Percentiles rank a stretch among this genome's conserved stretches.
phyloP scores from a whole-genome alignment of 306 rosid genomes.

The Cucumis hystrix region DNA sequence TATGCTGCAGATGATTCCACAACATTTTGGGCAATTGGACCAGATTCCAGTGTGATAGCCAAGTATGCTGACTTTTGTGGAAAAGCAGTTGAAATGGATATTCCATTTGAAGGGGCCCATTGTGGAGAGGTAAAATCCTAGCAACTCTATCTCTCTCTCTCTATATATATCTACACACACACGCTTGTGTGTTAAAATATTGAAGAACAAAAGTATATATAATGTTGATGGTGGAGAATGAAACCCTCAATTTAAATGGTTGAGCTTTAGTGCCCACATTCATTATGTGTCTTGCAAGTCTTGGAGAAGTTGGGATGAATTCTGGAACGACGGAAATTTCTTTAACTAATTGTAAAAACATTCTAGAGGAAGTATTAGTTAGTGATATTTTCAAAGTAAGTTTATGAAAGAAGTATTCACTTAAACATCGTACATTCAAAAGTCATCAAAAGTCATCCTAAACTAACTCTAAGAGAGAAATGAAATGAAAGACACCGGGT shows the following conservation, averaged over 20 bases:
- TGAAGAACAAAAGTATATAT: neutral
- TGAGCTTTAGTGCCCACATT: neutral
- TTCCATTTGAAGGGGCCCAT: constrained; percentile 77
- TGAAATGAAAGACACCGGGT: neutral
- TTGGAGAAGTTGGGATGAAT: neutral
- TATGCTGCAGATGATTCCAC: constrained; percentile 90
- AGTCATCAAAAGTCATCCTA: neutral
- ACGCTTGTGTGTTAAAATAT: neutral
- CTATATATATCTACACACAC: no score
- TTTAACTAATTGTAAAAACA: neutral
- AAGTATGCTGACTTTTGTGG: constrained; percentile 59
- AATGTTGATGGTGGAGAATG: neutral
- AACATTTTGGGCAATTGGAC: constrained; percentile 87
- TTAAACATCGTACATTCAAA: neutral
- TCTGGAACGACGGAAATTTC: neutral
- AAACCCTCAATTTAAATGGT: neutral
- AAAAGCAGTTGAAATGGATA: constrained; percentile 72
- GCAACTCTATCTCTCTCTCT: neutral
- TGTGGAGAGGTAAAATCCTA: constrained; percentile 64
- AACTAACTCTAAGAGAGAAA: neutral
- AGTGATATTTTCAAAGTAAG: neutral
- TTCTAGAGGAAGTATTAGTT: neutral
- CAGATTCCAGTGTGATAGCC: constrained; percentile 64
- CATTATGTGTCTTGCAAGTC: neutral
- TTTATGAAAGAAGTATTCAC: neutral